Evolutionary conservation across 176 grass and related monocot species (phyloP).

Genomic region (Tuctoria greenei): DNA sequence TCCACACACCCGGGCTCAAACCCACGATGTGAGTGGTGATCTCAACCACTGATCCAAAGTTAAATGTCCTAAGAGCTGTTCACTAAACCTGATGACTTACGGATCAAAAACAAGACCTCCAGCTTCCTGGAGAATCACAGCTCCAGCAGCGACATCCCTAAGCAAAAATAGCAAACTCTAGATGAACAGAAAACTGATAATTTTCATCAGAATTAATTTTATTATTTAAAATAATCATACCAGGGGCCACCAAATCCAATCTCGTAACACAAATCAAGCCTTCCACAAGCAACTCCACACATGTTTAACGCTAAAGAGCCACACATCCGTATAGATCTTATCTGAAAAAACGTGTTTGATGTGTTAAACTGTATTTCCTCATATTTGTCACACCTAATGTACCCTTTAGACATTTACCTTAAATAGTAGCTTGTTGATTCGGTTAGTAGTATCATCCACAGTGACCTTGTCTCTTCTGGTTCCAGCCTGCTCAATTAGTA

Average conservation of each 20-base stretch:
- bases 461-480: slow-evolving; percentile 64
- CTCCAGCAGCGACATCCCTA: slow-evolving; percentile 93
- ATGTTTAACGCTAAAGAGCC: slow-evolving; percentile 87
- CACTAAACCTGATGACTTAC: slow-evolving; percentile 41
- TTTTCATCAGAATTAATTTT: background rate
- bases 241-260: slow-evolving; percentile 96
- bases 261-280: slow-evolving; percentile 96
- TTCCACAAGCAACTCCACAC: slow-evolving; percentile 91
- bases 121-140: slow-evolving; percentile 89
- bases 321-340: slow-evolving; percentile 94
- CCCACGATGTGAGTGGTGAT: too few relatives aligned
- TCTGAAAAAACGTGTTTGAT: slow-evolving; percentile 51
- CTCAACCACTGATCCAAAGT: too few relatives aligned
- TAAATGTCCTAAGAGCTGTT: background rate
- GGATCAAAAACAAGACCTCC: slow-evolving; percentile 91
- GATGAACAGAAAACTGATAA: background rate
- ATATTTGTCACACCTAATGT: slow-evolving; percentile 1
- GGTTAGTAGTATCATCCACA: slow-evolving; percentile 79
- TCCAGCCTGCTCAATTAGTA: slow-evolving; percentile 64
- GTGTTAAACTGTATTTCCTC: background rate
- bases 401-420: slow-evolving; percentile 54
- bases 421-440: slow-evolving; percentile 84
- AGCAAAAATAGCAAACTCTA: slow-evolving; percentile 22
- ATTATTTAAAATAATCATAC: slow-evolving; percentile 38
- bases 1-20: too few relatives aligned